Percentiles rank a stretch among this genome's conserved stretches.
These are phyloP conservation scores for Scutellaria barbata DNA, from an alignment of 257 asterid species.

Conservation along the genomic window DNA sequence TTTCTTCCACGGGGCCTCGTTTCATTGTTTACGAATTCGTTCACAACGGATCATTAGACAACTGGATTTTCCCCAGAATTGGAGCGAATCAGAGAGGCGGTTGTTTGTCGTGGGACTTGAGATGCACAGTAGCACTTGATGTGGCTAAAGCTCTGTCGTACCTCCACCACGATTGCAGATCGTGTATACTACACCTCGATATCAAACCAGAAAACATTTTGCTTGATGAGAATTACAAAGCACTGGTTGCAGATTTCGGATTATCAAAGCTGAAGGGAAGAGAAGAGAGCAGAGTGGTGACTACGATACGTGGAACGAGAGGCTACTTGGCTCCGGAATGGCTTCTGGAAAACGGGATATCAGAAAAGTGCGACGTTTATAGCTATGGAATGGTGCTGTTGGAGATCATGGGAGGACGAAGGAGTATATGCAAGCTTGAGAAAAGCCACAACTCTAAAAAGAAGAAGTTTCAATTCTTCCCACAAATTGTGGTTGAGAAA, in stretches of 20 bases:
- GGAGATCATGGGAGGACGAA: slow-evolving; percentile 76
- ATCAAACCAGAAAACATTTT: slow-evolving; percentile 80
- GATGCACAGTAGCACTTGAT: slow-evolving; percentile 62
- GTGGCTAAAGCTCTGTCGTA: slow-evolving; percentile 75
- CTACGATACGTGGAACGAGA: slow-evolving; percentile 69
- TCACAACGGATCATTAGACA: slow-evolving; percentile 64
- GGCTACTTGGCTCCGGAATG: slow-evolving; percentile 91
- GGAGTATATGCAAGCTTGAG: slow-evolving; percentile 44
- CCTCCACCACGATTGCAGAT: slow-evolving; percentile 77
- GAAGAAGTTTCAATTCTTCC: slow-evolving; percentile 60
- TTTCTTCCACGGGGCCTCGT: slow-evolving; percentile 54
- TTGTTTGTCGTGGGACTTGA: slow-evolving; percentile 66
- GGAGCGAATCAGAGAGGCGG: slow-evolving; percentile 38
- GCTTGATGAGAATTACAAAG: slow-evolving; percentile 53
- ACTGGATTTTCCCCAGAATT: slow-evolving; percentile 60
- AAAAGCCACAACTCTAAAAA: slow-evolving; percentile 33
- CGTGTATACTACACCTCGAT: slow-evolving; percentile 75
- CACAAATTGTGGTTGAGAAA: slow-evolving; percentile 62
- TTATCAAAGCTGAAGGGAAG: slow-evolving; percentile 70
- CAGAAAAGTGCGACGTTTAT: slow-evolving; percentile 77
- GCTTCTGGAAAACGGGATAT: slow-evolving; percentile 71
- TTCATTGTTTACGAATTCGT: slow-evolving; percentile 65
- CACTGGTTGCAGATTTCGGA: slow-evolving; percentile 73
- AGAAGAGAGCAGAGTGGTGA: slow-evolving; percentile 71
- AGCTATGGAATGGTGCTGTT: slow-evolving; percentile 74